Evolutionary conservation across 2,329 filamentous ascomycete species (phyloP).

Genomic region (Zymoseptoria pseudotritici): DNA sequence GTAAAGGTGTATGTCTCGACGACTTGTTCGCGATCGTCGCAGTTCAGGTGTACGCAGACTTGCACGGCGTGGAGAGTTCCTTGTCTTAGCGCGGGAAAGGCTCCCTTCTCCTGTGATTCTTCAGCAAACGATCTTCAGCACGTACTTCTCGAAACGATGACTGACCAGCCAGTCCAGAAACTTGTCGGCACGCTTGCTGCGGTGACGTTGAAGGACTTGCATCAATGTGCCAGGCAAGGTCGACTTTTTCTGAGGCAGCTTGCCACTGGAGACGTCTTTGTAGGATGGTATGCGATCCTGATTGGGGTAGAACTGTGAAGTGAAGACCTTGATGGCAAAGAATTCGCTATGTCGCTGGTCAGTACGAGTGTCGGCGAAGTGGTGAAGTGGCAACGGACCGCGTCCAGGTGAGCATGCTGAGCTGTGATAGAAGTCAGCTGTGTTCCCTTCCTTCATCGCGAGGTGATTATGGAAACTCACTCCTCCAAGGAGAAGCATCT

Average conservation of each 20-base stretch:
- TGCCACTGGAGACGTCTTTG: slow-evolving; percentile 25
- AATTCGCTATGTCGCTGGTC: slow-evolving; percentile 20
- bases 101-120: slow-evolving; percentile 40
- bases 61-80: slow-evolving; percentile 40
- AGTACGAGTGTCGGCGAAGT: neutral
- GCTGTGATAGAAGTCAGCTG: slow-evolving; percentile 18
- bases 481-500: slow-evolving; percentile 42
- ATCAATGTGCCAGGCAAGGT: slow-evolving; percentile 18
- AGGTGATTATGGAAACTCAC: slow-evolving; percentile 27
- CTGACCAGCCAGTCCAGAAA: slow-evolving; percentile 44
- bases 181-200: slow-evolving; percentile 35
- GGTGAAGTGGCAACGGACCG: slow-evolving; percentile 14
- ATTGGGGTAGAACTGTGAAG: slow-evolving; percentile 22
- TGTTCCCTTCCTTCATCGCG: neutral
- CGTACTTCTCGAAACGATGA: slow-evolving; percentile 4
- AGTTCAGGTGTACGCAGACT: slow-evolving; percentile 39
- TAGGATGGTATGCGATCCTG: slow-evolving; percentile 23
- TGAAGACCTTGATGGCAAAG: slow-evolving; percentile 29
- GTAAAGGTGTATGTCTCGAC: slow-evolving; percentile 45
- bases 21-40: slow-evolving; percentile 28
- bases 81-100: slow-evolving; percentile 40
- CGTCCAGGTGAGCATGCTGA: slow-evolving; percentile 29
- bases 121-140: slow-evolving; percentile 16
- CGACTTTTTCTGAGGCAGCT: slow-evolving; percentile 6
- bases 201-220: slow-evolving; percentile 34